phyloP scores from a whole-genome alignment of 176 grass and related monocot genomes.

The Carex scoparia region DNA sequence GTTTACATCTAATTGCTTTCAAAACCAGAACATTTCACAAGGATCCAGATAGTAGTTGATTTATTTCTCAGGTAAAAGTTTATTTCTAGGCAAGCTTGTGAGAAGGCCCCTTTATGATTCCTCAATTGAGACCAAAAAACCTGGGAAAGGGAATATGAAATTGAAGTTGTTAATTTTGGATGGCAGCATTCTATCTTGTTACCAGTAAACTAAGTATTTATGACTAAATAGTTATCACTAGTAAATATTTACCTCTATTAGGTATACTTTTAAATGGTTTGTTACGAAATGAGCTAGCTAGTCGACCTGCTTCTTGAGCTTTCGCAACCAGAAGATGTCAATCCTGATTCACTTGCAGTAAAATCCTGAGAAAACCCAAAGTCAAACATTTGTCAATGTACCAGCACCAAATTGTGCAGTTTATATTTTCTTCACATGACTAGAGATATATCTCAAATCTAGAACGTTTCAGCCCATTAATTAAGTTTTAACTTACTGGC shows the following conservation, averaged over 20 bases:
- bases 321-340: constrained; percentile 21
- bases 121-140: constrained; percentile 3
- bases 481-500: constrained; percentile 9
- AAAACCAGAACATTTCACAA: neutral
- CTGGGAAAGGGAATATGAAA: neutral
- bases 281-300: neutral
- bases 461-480: neutral
- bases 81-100: constrained; percentile 6
- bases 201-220: neutral
- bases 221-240: neutral
- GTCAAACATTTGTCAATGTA: neutral
- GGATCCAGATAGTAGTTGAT: neutral
- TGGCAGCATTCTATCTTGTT: neutral
- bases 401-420: neutral
- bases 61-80: neutral
- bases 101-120: neutral
- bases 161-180: neutral
- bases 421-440: neutral
- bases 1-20: neutral
- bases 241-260: constrained; percentile 3
- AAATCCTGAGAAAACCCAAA: constrained; percentile 10
- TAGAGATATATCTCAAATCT: neutral
- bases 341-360: neutral
- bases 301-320: constrained; percentile 17
- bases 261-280: neutral